Evolutionary conservation across 768 basidiomycete species (phyloP).

Genomic region (Boletus rubroflammeus): DNA sequence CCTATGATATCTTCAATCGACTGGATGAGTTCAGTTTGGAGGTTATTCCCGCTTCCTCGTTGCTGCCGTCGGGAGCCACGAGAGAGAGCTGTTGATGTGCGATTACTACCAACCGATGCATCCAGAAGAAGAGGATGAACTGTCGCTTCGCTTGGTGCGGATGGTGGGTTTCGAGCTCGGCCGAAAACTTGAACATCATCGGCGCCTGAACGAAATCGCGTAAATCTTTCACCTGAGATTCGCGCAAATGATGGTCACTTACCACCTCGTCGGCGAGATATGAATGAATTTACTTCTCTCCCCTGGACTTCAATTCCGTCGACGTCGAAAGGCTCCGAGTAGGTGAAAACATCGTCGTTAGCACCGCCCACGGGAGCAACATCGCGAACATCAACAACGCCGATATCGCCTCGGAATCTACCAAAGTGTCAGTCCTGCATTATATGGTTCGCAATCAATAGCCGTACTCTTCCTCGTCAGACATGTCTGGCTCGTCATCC

Average conservation of each 20-base stretch:
- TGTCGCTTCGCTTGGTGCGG: slow-evolving; percentile 62
- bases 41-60: slow-evolving; percentile 46
- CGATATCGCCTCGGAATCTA: slow-evolving; percentile 41
- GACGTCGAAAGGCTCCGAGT: slow-evolving; percentile 51
- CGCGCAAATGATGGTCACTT: neutral
- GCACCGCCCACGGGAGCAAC: slow-evolving; percentile 25
- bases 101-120: slow-evolving; percentile 43
- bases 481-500: slow-evolving; percentile 59
- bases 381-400: slow-evolving; percentile 35
- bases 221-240: neutral
- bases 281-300: slow-evolving; percentile 39
- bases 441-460: slow-evolving; percentile 3
- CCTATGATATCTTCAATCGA: slow-evolving; percentile 82
- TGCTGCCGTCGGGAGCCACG: slow-evolving; percentile 54
- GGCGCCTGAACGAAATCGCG: slow-evolving; percentile 32
- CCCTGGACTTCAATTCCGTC: slow-evolving; percentile 42
- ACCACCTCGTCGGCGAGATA: slow-evolving; percentile 52
- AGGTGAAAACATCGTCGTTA: slow-evolving; percentile 52
- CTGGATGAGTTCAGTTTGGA: slow-evolving; percentile 59
- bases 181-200: slow-evolving; percentile 65
- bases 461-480: slow-evolving; percentile 63
- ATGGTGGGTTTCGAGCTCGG: slow-evolving; percentile 47
- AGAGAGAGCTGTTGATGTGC: slow-evolving; percentile 41
- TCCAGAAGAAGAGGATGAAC: slow-evolving; percentile 83
- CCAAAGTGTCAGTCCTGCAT: slow-evolving; percentile 15